Base-by-base conservation (phyloP, 1,284 basidiomycete species). In the Naganishia sp. region DNA sequence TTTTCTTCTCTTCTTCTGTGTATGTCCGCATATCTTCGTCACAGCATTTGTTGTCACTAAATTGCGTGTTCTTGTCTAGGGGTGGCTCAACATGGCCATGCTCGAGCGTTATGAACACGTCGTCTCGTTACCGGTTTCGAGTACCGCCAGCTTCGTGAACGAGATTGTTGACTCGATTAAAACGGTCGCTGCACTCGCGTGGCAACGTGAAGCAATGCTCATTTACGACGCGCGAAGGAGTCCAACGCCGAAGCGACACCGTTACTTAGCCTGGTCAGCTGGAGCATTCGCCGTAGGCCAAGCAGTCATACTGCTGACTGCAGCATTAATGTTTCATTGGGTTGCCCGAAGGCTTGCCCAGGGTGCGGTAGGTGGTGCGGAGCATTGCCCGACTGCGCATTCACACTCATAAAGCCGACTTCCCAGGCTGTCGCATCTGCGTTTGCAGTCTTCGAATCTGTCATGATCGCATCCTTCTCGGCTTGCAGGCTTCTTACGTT, bases 81-180 rank as follows among this genome's bases (percentile, higher is more conserved):
- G 70, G 6, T 71, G 69, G 42, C 21, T 72, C 57, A 75, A 74
- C 49, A 65, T 72, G 51, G 41, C 61, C 18, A 74, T 57, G 52
- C 67, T 73, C 2, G 66, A 68, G 21, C 47, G 56, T 1, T 74
- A 77, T 68, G 80, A 81, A 65, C 72, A 75, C 17, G 67, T 70
- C 49, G 71, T 75, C 49, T 72, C 75, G 18, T 72, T 75, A 49
- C 72, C 73, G 32, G 72, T 70, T 41, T 77, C 80, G 50, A 67
- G 71, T 18, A 72, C 75, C 21, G 72, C 77, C 6, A 68, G 68
- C 18, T 80, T 76, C 61, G 75, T 81, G 9, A 71, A 75, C 17
- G 81, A 82, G 61, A 71, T 77, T 18, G 76, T 80, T 21, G 80
- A 81, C 57, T 75, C 77, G 3, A 77, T 81, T 52, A 72, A 74